Percentiles rank a stretch among this genome's conserved stretches.
Evolutionary conservation across 225 moss, liverwort and hornwort genomes (phyloP).

Genomic region (Thuidium tamariscinum): DNA sequence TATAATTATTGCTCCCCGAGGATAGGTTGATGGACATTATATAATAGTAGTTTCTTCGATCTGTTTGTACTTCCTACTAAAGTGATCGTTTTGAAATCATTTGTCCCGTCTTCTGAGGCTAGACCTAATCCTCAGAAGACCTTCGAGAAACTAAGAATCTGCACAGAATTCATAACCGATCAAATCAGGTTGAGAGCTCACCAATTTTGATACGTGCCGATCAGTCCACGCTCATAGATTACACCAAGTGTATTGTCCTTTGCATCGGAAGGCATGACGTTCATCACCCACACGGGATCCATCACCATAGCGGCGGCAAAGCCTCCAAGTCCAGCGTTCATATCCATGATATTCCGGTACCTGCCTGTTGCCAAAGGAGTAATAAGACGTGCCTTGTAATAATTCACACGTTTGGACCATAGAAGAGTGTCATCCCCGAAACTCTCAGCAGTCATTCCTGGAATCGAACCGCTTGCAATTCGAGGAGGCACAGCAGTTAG

Average conservation of each 20-base stretch:
- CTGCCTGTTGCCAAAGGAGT: conserved; percentile 48
- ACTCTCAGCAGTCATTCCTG: conserved; percentile 50
- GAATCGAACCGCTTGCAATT: conserved; percentile 61
- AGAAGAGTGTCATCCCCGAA: conserved; percentile 50
- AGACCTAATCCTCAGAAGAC: background rate
- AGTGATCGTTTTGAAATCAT: background rate
- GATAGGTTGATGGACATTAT: background rate
- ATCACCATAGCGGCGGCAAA: conserved; percentile 70
- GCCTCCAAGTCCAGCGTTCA: conserved; percentile 86
- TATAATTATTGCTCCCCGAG: background rate
- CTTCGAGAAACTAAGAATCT: background rate
- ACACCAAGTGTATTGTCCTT: conserved; percentile 71
- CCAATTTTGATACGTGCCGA: conserved; percentile 97
- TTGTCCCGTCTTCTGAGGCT: background rate
- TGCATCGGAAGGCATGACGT: conserved; percentile 63
- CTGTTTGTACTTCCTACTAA: background rate
- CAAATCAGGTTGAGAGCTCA: conserved; percentile 4
- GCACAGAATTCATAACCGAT: background rate
- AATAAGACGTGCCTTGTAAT: conserved; percentile 48
- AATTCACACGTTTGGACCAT: conserved; percentile 51
- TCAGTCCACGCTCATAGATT: conserved; percentile 83
- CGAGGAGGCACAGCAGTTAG: conserved; percentile 70
- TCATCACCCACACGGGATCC: conserved; percentile 89
- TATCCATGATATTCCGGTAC: conserved; percentile 96
- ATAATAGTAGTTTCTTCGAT: background rate